Conservation (phyloP, 495 filamentous ascomycete species). For the Tuber umbilicatum region DNA sequence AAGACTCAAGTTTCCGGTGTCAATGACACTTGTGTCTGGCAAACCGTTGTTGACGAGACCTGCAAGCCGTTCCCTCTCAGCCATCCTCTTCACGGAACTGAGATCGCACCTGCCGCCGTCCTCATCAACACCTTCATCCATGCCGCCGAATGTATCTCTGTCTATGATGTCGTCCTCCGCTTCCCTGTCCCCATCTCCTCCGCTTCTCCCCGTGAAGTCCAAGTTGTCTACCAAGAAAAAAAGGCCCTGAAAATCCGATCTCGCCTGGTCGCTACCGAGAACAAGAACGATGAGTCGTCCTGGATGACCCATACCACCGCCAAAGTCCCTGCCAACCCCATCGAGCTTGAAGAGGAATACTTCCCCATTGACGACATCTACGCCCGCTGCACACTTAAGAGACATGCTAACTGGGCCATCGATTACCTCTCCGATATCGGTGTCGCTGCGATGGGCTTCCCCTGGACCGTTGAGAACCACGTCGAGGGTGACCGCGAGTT, state of each 20-base stretch:
- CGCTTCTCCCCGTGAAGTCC: constrained; percentile 42
- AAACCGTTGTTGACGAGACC: constrained; percentile 39
- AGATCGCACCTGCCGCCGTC: constrained; percentile 46
- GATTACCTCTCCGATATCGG: constrained; percentile 46
- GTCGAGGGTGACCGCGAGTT: constrained; percentile 45
- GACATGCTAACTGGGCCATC: constrained; percentile 42
- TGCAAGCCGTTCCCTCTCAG: constrained; percentile 40
- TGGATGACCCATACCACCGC: constrained; percentile 47
- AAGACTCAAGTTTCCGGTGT: constrained; percentile 36
- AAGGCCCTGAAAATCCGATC: constrained; percentile 39
- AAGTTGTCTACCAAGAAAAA: constrained; percentile 40
- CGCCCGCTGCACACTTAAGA: constrained; percentile 20
- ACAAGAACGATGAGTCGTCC: constrained; percentile 25
- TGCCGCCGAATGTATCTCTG: constrained; percentile 21
- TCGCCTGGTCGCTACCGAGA: constrained; percentile 32
- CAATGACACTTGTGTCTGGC: constrained; percentile 33
- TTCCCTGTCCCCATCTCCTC: constrained; percentile 43
- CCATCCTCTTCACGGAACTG: constrained; percentile 33
- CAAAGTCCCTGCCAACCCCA: constrained; percentile 9
- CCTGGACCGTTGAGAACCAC: constrained; percentile 47
- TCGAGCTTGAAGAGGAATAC: constrained; percentile 8
- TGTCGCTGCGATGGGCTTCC: constrained; percentile 47
- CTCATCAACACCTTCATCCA: constrained; percentile 46
- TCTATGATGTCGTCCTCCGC: neutral
- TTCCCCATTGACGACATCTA: constrained; percentile 30